Evolutionary conservation across 2,329 filamentous ascomycete genomes (phyloP), one percentile per base, ranked within the genome.

Genomic region (Didymella glomerata): DNA sequence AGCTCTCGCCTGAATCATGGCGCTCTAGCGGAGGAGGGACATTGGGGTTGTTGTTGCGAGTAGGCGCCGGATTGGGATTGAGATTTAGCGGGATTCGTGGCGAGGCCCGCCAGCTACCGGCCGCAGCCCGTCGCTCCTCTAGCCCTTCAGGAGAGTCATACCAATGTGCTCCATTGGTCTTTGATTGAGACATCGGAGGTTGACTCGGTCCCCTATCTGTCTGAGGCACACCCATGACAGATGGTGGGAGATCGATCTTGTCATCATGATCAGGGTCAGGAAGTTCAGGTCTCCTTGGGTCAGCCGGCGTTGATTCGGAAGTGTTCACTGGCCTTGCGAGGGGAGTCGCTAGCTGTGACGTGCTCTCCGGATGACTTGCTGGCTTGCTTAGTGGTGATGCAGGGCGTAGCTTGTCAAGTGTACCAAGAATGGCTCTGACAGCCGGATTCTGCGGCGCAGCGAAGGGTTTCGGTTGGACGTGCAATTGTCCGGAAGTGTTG

Each of bases 1-100:
- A 88, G 70, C 85, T 88, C 62, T 88, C 86, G 7, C 82, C 81
- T 24, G 85, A 88, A 64, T 86, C 82, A 65, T 86, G 84, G 34
- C 84, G 81, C 48, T 79, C 69, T 62, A 82, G 67, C 14, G 71
- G 67, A 30, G 71, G 76, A 22, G 75, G 73, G 16, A 72, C 68
- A 9, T 63, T 66, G 41, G 75, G 73, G 54, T 65, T 77, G 77
- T 64, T 68, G 65, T 52, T 75, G 67, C 64, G 68, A 68, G 60
- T 75, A 71, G 64, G 68, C 70, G 80, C 75, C 47, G 75, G 74
- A 52, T 84, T 83, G 46, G 85, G 76, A 24, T 77, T 81, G 45
- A 86, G 76, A 24, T 77, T 81, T 44, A 86, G 72, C 14, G 83
- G 75, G 42, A 79, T 81, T 46, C 83, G 83, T 13, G 82, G 81